Base-by-base conservation (phyloP, 2,329 filamentous ascomycete species). In the Lachnellula arida region DNA sequence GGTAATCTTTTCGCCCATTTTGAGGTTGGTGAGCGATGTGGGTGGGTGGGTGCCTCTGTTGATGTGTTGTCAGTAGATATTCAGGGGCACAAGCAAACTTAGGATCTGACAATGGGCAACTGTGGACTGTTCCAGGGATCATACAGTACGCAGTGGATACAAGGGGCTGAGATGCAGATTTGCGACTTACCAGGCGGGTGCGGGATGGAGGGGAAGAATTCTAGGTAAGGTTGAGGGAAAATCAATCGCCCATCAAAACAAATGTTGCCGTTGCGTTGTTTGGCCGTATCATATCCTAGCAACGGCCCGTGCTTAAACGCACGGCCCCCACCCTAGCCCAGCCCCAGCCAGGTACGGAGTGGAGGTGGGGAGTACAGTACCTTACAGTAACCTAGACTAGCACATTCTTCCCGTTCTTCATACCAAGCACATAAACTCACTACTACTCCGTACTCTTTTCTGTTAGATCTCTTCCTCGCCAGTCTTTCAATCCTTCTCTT, bases 1-100 rank as follows among this genome's bases (percentile, higher is more conserved):
- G 57, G 77, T 79, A 68, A 84, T 76, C 70, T 76, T 81, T 65
- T 84, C 81, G 65, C 78, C 77, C 80, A 83, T 75, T 60, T 63
- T 56, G 46, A 56, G 47, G 54, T 28, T 43, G 46, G 40, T 12
- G 50, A 56, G 53, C 40, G 52, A 40, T 57, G 39, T 54, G 42
- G 34, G 28, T 39, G n/a, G 52, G 53, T 39, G n/a, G 52, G 53
- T 55, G 35, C 52, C 59, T 61, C 51, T 64, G 43, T 54, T 53
- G 57, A 57, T 54, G 52, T 47, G 49, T 53, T 58, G 56, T 63
- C 48, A 60, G 53, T 43, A 23, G 44, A 52, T 49, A 44, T 46
- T 39, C n/a, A 23, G 19, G 15, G 28, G 28, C 25, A 35, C 32
- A 14, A 11, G 46, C 53, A 32, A 12, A 32, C 2, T 32, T n/a